These are phyloP conservation scores for Termitomyces bulborhizus DNA, from an alignment of 768 basidiomycete genomes.

Conservation along the genomic window DNA sequence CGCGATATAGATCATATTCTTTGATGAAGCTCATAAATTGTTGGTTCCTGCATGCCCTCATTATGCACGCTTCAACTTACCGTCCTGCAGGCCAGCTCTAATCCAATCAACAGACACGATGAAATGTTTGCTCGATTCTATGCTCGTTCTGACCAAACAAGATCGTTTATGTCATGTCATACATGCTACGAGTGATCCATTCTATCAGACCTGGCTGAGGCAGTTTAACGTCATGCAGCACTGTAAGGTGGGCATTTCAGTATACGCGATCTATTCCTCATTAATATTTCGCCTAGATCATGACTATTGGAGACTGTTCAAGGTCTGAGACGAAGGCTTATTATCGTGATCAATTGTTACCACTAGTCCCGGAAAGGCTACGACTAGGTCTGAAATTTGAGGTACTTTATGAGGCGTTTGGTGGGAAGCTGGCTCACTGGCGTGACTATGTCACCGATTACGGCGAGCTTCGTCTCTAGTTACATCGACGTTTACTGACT, in stretches of 20 bases:
- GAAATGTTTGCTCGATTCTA: slow-evolving; percentile 80
- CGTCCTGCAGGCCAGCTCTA: slow-evolving; percentile 51
- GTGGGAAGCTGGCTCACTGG: slow-evolving; percentile 82
- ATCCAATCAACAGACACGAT: slow-evolving; percentile 76
- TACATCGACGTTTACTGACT: neutral
- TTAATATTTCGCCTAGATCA: slow-evolving; percentile 36
- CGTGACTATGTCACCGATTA: slow-evolving; percentile 75
- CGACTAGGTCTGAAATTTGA: slow-evolving; percentile 59
- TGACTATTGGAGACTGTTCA: slow-evolving; percentile 76
- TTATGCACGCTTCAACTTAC: neutral
- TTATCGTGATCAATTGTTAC: slow-evolving; percentile 58
- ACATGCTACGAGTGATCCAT: slow-evolving; percentile 78
- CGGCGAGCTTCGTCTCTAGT: slow-evolving; percentile 29
- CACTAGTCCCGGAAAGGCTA: slow-evolving; percentile 63
- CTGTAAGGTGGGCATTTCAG: slow-evolving; percentile 50
- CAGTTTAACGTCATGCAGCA: slow-evolving; percentile 79
- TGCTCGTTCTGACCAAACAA: slow-evolving; percentile 84
- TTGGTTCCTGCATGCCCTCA: slow-evolving; percentile 23
- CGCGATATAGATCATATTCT: slow-evolving; percentile 48
- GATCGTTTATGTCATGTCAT: slow-evolving; percentile 81
- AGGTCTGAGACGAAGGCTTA: slow-evolving; percentile 64
- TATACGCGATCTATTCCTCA: neutral
- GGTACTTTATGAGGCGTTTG: slow-evolving; percentile 69
- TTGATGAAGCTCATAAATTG: slow-evolving; percentile 86
- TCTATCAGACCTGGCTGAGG: slow-evolving; percentile 79